A percentile compares a stretch with the other conserved stretches of the same genome.
phyloP scores from a whole-genome alignment of 495 filamentous ascomycete genomes.

The Venustampulla echinocandica region DNA sequence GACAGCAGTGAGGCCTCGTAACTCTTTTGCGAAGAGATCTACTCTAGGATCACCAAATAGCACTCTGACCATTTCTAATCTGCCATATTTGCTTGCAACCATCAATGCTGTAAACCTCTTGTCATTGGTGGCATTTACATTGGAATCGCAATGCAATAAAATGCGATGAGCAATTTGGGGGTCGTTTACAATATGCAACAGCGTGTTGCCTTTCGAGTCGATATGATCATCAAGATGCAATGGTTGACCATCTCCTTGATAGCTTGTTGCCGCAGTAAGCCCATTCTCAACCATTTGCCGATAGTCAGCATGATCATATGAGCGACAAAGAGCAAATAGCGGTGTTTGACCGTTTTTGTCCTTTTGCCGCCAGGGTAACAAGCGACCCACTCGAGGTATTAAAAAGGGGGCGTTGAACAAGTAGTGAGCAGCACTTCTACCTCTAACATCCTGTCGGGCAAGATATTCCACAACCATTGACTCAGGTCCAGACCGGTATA shows the following conservation, averaged over 20 bases:
- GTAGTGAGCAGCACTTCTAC: constrained; percentile 87
- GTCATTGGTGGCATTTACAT: constrained; percentile 93
- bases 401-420: constrained; percentile 86
- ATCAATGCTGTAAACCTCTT: constrained; percentile 93
- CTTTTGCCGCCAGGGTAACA: constrained; percentile 80
- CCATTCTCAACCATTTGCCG: constrained; percentile 73
- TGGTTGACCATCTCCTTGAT: constrained; percentile 67
- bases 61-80: constrained; percentile 83
- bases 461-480: constrained; percentile 50
- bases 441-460: constrained; percentile 66
- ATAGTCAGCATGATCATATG: constrained; percentile 90
- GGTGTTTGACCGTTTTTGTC: constrained; percentile 97
- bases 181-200: constrained; percentile 89
- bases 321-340: constrained; percentile 86
- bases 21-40: constrained; percentile 74
- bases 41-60: constrained; percentile 83
- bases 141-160: constrained; percentile 74
- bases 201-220: constrained; percentile 85
- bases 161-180: constrained; percentile 66
- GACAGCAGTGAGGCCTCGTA: constrained; percentile 86
- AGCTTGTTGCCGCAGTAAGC: constrained; percentile 59
- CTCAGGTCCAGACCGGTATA: constrained; percentile 44
- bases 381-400: constrained; percentile 60
- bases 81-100: constrained; percentile 98
- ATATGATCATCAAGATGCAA: constrained; percentile 91